Conservation (phyloP, 345 rosid species). For the Luvunga scandens region DNA sequence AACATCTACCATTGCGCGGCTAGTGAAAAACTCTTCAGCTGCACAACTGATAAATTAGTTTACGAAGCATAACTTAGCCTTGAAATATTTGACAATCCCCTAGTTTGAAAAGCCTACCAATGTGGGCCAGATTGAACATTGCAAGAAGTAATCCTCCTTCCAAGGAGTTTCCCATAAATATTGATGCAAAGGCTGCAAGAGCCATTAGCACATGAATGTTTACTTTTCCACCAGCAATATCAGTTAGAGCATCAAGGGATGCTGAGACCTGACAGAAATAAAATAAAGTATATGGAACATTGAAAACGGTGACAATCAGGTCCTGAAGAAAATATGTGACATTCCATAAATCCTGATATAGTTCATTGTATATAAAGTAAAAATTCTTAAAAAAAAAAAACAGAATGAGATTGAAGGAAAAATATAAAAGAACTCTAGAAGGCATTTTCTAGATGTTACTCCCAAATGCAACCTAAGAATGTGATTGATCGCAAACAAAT, state of each 20-base stretch:
- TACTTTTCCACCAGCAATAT: constrained; percentile 86
- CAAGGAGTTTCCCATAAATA: constrained; percentile 88
- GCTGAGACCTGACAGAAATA: constrained; percentile 67
- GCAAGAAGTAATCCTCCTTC: constrained; percentile 98
- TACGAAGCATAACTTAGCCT: constrained; percentile 9
- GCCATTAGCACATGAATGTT: constrained; percentile 98
- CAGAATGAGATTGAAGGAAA: too few species aligned
- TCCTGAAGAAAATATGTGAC: neutral
- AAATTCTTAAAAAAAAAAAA: neutral
- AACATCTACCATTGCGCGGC: constrained; percentile 90
- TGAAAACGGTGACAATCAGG: too few species aligned
- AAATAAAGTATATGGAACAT: neutral
- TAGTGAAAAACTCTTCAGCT: constrained; percentile 98
- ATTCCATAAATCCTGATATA: neutral
- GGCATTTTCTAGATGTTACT: neutral
- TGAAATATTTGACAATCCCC: neutral
- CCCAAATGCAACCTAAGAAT: neutral
- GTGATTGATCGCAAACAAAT: neutral
- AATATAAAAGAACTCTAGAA: neutral
- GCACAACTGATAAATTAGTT: constrained; percentile 21
- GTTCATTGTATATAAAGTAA: neutral
- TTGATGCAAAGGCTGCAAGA: constrained; percentile 89
- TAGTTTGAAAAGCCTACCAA: constrained; percentile 46
- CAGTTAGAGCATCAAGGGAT: constrained; percentile 81
- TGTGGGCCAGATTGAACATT: constrained; percentile 97